Base-by-base conservation (phyloP, 2,329 filamentous ascomycete species). In the Paecilomyces dactylethromorphus region DNA sequence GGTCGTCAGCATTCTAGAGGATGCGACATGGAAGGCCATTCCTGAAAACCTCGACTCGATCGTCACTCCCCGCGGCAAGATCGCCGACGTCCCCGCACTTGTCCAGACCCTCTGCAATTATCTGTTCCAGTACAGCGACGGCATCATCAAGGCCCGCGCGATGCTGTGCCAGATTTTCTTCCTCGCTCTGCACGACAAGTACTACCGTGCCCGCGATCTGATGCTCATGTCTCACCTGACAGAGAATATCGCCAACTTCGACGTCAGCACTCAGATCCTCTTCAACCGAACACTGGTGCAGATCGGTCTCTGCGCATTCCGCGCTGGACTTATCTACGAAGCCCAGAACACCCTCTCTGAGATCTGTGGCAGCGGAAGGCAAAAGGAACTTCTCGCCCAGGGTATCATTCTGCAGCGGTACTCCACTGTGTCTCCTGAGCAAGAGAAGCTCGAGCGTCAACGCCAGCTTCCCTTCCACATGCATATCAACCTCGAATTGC, bases 111-210 rank as follows among this genome's bases (percentile, higher is more conserved):
- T 99, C 56, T 96, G 91, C 86, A 91, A 89, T 75, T 97, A 97
- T 77, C 87, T 99, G 52, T 99, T 97, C 84, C 83, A 86, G 75
- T 82, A 97, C 81, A 95, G 91, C 74, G 92, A 97, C 72, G 92
- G 93, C 67, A 97, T 99, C 69, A 92, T 97, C 71, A 89, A 93
- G 65, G 95, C 93, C 60, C 88, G 94, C 60, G 93, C 94, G 53
- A 97, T 99, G 92, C 84, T 99, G 62, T 97, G 91, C 82, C 92
- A 97, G 79, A 94, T 99, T 63, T 99, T 99, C 82, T 96, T 96
- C 87, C 84, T 97, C 67, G 94, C 94, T 55, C 85, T 99, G 56
- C 94, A 99, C 78, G 92, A 97, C 78, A 88, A 96, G 69, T 99
- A 97, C 84, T 97, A 96, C 84, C 91, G 90, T 78, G 90, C 94